Conservation (phyloP, 352 stramenopile genomes). For the Hyphochytrium catenoides region DNA sequence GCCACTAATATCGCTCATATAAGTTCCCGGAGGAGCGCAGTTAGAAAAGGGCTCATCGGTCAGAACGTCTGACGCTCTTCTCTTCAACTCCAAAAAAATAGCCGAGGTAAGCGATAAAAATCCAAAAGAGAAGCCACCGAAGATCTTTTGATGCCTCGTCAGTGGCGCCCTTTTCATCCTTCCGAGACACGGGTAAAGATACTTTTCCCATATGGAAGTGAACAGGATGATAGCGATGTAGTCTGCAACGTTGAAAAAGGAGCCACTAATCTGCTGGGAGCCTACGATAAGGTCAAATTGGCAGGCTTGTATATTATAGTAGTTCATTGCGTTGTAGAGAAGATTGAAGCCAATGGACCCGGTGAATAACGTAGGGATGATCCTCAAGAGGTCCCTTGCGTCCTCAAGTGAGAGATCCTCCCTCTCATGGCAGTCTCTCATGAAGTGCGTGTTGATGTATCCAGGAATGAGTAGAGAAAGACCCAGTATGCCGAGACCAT, state of each 20-base stretch:
- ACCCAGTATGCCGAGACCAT: constrained; percentile 24
- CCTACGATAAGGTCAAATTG: constrained; percentile 61
- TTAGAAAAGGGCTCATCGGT: constrained; percentile 27
- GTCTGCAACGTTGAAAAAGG: constrained; percentile 62
- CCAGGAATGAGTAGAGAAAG: constrained; percentile 29
- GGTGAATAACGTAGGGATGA: constrained; percentile 44
- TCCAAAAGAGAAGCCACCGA: constrained; percentile 45
- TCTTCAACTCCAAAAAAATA: constrained; percentile 33
- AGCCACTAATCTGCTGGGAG: constrained; percentile 38
- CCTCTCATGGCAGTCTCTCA: constrained; percentile 23
- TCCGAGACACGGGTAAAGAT: constrained; percentile 51
- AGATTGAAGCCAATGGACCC: constrained; percentile 62
- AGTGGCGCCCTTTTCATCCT: constrained; percentile 29
- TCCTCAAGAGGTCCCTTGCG: constrained; percentile 31
- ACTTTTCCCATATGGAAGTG: constrained; percentile 57
- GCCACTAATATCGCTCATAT: constrained; percentile 14
- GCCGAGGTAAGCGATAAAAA: constrained; percentile 38
- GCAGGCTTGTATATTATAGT: constrained; percentile 60
- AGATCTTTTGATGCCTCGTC: constrained; percentile 64
- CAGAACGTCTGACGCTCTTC: constrained; percentile 27
- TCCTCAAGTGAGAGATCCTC: constrained; percentile 25
- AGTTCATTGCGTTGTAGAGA: constrained; percentile 55
- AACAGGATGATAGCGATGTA: constrained; percentile 64
- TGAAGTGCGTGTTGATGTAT: constrained; percentile 34
- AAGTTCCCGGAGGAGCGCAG: constrained; percentile 34